Evolutionary conservation across 352 stramenopile species (phyloP).

Genomic region (Phytophthora meadii): DNA sequence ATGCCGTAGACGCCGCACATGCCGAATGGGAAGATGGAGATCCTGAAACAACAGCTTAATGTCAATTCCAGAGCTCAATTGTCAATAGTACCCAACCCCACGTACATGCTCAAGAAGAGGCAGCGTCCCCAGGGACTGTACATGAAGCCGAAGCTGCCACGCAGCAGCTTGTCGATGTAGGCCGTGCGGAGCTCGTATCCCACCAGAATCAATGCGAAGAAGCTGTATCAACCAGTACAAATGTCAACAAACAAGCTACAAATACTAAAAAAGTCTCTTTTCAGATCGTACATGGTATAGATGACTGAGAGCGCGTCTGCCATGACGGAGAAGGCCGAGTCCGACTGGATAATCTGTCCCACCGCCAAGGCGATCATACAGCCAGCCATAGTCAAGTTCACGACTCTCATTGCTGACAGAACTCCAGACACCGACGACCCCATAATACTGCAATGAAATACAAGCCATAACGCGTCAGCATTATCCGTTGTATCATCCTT

Average conservation of each 20-base stretch:
- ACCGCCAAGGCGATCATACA: slow-evolving; percentile 82
- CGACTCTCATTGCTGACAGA: slow-evolving; percentile 74
- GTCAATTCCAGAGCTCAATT: slow-evolving; percentile 2
- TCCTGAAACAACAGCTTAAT: slow-evolving; percentile 44
- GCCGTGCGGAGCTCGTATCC: slow-evolving; percentile 85
- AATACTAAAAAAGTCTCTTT: not conserved
- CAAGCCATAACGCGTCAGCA: slow-evolving; percentile 4
- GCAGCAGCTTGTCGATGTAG: slow-evolving; percentile 70
- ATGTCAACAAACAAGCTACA: slow-evolving; percentile 2
- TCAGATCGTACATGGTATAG: slow-evolving; percentile 79
- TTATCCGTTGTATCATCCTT: not conserved
- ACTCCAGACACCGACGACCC: slow-evolving; percentile 84
- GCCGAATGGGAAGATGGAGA: slow-evolving; percentile 90
- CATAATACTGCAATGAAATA: slow-evolving; percentile 56
- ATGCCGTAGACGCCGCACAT: slow-evolving; percentile 86
- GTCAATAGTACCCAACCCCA: not conserved
- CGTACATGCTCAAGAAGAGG: slow-evolving; percentile 88
- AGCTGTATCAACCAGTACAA: slow-evolving; percentile 41
- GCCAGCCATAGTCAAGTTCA: slow-evolving; percentile 77
- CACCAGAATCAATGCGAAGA: slow-evolving; percentile 85
- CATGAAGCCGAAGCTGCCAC: slow-evolving; percentile 89
- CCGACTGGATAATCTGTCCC: slow-evolving; percentile 71
- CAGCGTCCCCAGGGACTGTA: slow-evolving; percentile 89
- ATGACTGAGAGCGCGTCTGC: slow-evolving; percentile 76
- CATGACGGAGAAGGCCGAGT: slow-evolving; percentile 78